Percentiles rank a stretch among this genome's conserved stretches.
Conservation (phyloP, 75 land plant genomes). For the Adiantum capillusveneris region DNA sequence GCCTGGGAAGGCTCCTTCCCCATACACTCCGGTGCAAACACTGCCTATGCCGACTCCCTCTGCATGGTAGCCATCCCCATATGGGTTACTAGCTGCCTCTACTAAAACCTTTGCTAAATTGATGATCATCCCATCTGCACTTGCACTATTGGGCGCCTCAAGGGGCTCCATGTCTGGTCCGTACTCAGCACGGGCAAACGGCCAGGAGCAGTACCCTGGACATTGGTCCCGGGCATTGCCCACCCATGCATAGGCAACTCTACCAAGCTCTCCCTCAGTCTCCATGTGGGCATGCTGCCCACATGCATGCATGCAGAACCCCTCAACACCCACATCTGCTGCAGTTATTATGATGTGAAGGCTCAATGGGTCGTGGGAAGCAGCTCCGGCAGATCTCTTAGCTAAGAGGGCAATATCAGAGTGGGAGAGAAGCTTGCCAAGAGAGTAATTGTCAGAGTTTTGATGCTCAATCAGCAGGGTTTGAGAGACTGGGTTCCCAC, state of each 20-base stretch:
- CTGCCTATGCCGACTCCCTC: background rate
- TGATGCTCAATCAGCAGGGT: slow-evolving; percentile 25
- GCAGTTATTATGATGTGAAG: slow-evolving; percentile 53
- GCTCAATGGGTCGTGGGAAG: slow-evolving; percentile 25
- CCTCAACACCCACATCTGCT: slow-evolving; percentile 49
- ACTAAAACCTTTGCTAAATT: slow-evolving; percentile 28
- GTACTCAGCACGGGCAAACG: slow-evolving; percentile 30
- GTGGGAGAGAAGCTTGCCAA: slow-evolving; percentile 37
- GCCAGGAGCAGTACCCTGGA: slow-evolving; percentile 45
- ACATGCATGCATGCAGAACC: slow-evolving; percentile 44
- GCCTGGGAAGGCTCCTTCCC: slow-evolving; percentile 14
- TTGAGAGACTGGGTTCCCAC: slow-evolving; percentile 41
- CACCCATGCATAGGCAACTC: slow-evolving; percentile 31
- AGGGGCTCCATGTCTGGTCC: slow-evolving; percentile 25
- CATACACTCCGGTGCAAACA: slow-evolving; percentile 17
- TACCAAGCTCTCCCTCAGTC: background rate
- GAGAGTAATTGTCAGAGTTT: slow-evolving; percentile 46
- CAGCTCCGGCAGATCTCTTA: slow-evolving; percentile 20
- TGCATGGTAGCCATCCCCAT: slow-evolving; percentile 7
- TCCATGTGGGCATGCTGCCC: slow-evolving; percentile 27
- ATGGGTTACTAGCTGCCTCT: slow-evolving; percentile 28
- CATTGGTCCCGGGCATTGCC: slow-evolving; percentile 41
- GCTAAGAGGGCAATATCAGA: slow-evolving; percentile 14
- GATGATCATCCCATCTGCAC: slow-evolving; percentile 44
- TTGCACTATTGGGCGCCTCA: slow-evolving; percentile 32